Evolutionary conservation across 352 stramenopile species (phyloP), one percentile per base, ranked within the genome.

Genomic region (Globisporangium okanoganense): DNA sequence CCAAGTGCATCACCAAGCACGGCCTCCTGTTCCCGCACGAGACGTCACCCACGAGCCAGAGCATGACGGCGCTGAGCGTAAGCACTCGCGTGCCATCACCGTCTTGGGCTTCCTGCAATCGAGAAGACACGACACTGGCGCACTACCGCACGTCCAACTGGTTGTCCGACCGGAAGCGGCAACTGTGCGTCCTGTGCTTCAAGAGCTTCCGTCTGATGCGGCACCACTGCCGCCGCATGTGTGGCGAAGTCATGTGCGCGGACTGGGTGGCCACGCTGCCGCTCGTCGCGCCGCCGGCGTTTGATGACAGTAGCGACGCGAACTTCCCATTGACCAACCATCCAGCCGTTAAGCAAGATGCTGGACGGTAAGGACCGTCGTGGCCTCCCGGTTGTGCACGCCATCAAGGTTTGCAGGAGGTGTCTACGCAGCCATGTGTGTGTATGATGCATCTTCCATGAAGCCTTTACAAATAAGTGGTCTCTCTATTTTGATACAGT

Each of bases 1-100:
- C 85, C 61, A 92, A 92, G 76, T 87, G 87, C 69, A 88, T 92
- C 59, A 82, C 87, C 61, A 87, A 88, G 64, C 80, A 89, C 64
- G 78, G 78, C 10, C 79, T 87, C 65, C 69, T 92, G 53, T 87
- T 90, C 54, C 78, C 79, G 2, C 74, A 84, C 29, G 52, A 58
- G n/a, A 35, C 25, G 49, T 61, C 63, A 1, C 29, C 62, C 8
- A 33, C 43, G 0, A 61, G 56, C 6, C 29, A 33, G 25, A 53
- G 35, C 29, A 62, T 43, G 12, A 31, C 43, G 9, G 41, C 43
- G 27, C 67, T 75, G 58, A 80, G 73, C 33, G 71, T 77, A 55
- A 78, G 73, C 25, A 76, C 68, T 5, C 47, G 65, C 44, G 69
- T 68, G 12, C 58, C 64, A 48, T 76, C 72, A 18, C 14, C 38